A percentile compares a stretch with the other conserved stretches of the same genome.
phyloP scores from a whole-genome alignment of 139 green algal species.

The Picochlorum sp. region DNA sequence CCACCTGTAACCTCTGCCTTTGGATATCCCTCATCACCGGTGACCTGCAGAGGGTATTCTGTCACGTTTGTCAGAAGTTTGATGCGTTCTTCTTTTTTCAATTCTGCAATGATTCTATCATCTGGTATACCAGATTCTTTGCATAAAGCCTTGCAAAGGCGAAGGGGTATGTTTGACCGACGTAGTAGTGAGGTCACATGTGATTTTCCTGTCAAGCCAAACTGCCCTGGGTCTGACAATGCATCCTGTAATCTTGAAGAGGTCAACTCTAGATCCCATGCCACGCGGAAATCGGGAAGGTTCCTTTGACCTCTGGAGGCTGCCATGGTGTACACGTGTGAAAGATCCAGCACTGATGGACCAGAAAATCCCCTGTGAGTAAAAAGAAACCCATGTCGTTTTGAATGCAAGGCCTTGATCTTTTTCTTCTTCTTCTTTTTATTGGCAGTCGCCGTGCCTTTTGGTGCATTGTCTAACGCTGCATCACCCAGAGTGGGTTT shows the following conservation, averaged over 20 bases:
- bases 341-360: slow-evolving; percentile 74
- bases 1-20: slow-evolving; percentile 62
- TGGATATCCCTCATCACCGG: slow-evolving; percentile 57
- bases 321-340: slow-evolving; percentile 51
- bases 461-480: no score
- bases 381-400: slow-evolving; percentile 72
- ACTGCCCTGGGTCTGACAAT: not conserved
- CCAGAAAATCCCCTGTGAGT: slow-evolving; percentile 76
- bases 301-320: slow-evolving; percentile 11
- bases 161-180: slow-evolving; percentile 43
- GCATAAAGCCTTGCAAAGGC: slow-evolving; percentile 66
- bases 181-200: slow-evolving; percentile 23
- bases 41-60: slow-evolving; percentile 42
- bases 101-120: slow-evolving; percentile 27
- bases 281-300: slow-evolving; percentile 13
- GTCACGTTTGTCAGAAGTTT: slow-evolving; percentile 52
- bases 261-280: slow-evolving; percentile 4
- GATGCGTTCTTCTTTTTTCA: slow-evolving; percentile 37
- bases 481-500: slow-evolving; percentile 5
- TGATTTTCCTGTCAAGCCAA: not conserved
- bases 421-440: slow-evolving; percentile 30
- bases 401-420: slow-evolving; percentile 15
- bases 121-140: slow-evolving; percentile 34
- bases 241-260: not conserved
- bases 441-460: no score